These are phyloP conservation scores for Raffaelea ambrosiae DNA, from an alignment of 2,329 filamentous ascomycete species.

Conservation along the genomic window DNA sequence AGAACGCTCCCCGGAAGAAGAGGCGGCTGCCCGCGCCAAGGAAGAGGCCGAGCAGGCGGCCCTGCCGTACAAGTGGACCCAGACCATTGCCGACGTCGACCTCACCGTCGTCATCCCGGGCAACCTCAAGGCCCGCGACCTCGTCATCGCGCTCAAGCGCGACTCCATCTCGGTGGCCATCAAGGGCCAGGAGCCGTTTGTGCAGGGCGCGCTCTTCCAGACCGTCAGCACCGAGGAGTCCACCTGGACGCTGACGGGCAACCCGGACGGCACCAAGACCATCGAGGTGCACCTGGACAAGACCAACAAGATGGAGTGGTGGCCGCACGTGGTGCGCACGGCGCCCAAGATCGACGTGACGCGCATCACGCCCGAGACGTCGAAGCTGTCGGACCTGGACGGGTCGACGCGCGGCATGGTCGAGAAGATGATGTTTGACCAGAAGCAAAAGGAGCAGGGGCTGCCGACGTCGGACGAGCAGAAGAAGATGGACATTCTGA, in stretches of 20 bases:
- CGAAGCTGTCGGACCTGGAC: constrained; percentile 84
- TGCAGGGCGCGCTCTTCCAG: constrained; percentile 81
- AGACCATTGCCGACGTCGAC: constrained; percentile 84
- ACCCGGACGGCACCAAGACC: constrained; percentile 14
- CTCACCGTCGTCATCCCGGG: constrained; percentile 68
- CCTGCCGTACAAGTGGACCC: constrained; percentile 95
- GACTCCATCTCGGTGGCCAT: constrained; percentile 68
- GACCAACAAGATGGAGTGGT: constrained; percentile 96
- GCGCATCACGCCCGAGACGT: constrained; percentile 91
- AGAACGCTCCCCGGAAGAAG: constrained; percentile 48
- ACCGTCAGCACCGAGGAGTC: constrained; percentile 75
- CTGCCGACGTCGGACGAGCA: constrained; percentile 87
- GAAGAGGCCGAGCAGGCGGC: constrained; percentile 82
- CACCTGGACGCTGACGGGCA: constrained; percentile 71
- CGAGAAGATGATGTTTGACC: constrained; percentile 99
- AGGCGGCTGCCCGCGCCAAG: constrained; percentile 53
- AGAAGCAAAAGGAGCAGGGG: constrained; percentile 90
- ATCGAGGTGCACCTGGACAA: constrained; percentile 17
- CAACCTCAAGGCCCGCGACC: constrained; percentile 75
- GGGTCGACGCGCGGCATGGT: constrained; percentile 95
- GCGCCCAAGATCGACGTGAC: constrained; percentile 91
- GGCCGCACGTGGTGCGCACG: constrained; percentile 79
- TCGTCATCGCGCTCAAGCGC: constrained; percentile 77
- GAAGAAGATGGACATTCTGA: constrained; percentile 86
- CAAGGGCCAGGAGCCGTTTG: constrained; percentile 80